phyloP scores from a whole-genome alignment of 306 rosid species.

The Lablab purpureus region DNA sequence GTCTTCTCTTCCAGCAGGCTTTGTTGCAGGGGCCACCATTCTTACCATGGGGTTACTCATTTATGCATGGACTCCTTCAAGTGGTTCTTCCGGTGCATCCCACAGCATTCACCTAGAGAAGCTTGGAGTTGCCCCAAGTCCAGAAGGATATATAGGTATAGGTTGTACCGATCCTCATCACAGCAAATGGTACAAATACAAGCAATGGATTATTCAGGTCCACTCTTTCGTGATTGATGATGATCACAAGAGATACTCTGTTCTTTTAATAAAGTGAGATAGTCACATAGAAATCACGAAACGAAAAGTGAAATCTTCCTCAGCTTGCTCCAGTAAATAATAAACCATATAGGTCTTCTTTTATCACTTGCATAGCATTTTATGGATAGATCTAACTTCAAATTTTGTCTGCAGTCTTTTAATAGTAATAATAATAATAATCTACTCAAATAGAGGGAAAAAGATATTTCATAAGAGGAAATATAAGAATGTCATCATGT shows the following conservation, averaged over 20 bases:
- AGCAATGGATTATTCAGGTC: slow-evolving; percentile 25
- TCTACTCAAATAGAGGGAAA: background rate
- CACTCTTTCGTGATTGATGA: slow-evolving; percentile 21
- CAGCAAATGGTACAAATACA: background rate
- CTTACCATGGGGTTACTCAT: slow-evolving; percentile 73
- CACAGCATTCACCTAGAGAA: slow-evolving; percentile 48
- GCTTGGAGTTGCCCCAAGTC: background rate
- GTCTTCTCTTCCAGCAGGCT: slow-evolving; percentile 80
- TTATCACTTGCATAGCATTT: background rate
- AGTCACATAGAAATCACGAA: slow-evolving; percentile 13
- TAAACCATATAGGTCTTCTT: background rate
- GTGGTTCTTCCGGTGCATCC: slow-evolving; percentile 57
- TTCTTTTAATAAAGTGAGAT: slow-evolving; percentile 33
- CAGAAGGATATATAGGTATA: background rate
- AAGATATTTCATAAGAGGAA: background rate
- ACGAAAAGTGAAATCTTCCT: background rate
- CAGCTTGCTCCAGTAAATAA: background rate
- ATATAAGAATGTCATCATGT: too few relatives aligned
- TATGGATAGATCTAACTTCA: background rate
- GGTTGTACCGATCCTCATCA: background rate
- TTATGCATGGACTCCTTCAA: slow-evolving; percentile 76
- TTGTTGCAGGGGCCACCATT: slow-evolving; percentile 72
- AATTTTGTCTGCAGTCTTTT: background rate
- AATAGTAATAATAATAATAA: too few relatives aligned
- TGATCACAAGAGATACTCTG: slow-evolving; percentile 13